Evolutionary conservation across 2,329 filamentous ascomycete species (phyloP).

Genomic region (Fusarium fracticaudum): DNA sequence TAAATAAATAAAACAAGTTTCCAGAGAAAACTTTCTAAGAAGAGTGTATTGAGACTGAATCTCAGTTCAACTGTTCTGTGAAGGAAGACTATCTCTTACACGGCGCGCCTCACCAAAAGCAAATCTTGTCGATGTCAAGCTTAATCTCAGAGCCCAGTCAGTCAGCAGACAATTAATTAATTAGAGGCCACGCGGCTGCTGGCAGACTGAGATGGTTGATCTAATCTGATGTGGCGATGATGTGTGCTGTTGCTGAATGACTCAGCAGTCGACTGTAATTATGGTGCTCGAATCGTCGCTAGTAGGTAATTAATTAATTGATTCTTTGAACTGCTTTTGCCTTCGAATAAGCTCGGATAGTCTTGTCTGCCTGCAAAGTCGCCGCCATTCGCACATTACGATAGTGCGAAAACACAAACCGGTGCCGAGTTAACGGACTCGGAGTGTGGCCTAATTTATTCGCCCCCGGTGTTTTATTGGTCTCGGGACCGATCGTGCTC

Average conservation of each 20-base stretch:
- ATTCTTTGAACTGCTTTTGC: slow-evolving; percentile 1
- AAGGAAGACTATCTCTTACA: background rate
- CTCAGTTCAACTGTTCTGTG: background rate
- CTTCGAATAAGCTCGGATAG: slow-evolving; percentile 12
- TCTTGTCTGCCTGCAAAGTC: background rate
- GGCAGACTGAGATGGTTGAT: slow-evolving; percentile 6
- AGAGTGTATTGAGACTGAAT: background rate
- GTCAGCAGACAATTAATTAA: background rate
- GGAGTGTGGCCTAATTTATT: slow-evolving; percentile 4
- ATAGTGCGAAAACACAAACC: slow-evolving; percentile 5
- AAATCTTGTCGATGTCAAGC: background rate
- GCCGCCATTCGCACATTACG: slow-evolving; percentile 5
- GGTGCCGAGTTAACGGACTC: slow-evolving; percentile 8
- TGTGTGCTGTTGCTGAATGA: slow-evolving; percentile 14
- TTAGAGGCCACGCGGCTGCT: slow-evolving; percentile 33
- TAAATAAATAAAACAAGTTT: background rate
- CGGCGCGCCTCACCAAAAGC: background rate
- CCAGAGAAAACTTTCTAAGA: background rate
- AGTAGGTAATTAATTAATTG: background rate
- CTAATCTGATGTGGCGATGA: slow-evolving; percentile 33
- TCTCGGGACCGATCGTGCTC: slow-evolving; percentile 33
- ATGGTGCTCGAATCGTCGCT: background rate
- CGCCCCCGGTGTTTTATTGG: slow-evolving; percentile 26
- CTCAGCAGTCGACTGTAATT: slow-evolving; percentile 20
- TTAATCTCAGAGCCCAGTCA: background rate